Conservation (phyloP, 306 rosid species). For the Carpinus viminea region DNA sequence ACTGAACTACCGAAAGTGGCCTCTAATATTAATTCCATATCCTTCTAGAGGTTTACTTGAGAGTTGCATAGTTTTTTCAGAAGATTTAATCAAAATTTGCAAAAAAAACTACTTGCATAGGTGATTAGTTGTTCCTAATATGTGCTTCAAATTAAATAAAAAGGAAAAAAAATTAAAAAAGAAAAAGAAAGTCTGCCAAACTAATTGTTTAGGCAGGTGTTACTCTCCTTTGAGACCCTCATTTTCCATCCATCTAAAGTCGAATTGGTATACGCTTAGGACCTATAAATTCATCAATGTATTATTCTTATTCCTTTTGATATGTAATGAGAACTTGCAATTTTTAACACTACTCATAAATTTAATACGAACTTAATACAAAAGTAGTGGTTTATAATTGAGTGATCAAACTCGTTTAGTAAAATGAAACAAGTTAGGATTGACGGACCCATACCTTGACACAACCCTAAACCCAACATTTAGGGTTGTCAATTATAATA, state of each 20-base stretch:
- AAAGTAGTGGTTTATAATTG: too few relatives aligned
- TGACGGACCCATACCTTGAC: background rate
- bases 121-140: background rate
- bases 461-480: too few relatives aligned
- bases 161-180: background rate
- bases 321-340: too few relatives aligned
- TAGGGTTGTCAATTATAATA: too few relatives aligned
- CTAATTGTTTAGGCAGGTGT: background rate
- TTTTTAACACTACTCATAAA: too few relatives aligned
- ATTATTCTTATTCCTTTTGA: background rate
- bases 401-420: too few relatives aligned
- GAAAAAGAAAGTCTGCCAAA: background rate
- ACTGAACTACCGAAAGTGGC: background rate
- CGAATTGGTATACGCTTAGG: background rate
- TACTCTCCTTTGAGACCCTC: background rate
- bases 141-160: background rate
- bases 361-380: too few relatives aligned
- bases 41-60: background rate
- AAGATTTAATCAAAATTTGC: background rate
- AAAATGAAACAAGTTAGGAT: too few relatives aligned
- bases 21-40: background rate
- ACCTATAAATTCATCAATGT: background rate
- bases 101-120: background rate
- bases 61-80: background rate
- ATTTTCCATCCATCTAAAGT: background rate